Evolutionary conservation across 129 eudicot genomes (phyloP).

Genomic region (Heracleum sosnowskyi): DNA sequence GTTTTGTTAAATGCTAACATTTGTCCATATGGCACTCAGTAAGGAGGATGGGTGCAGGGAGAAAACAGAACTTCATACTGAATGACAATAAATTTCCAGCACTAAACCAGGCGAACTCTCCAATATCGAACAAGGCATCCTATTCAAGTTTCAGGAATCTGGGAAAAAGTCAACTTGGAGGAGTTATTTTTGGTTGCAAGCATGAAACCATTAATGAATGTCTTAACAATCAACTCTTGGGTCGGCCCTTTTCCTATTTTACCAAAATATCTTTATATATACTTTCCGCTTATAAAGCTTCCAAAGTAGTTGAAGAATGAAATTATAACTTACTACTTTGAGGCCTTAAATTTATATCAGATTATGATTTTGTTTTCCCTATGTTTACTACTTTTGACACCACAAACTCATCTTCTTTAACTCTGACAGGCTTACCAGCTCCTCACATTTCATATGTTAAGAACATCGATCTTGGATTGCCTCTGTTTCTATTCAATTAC

Average conservation of each 20-base stretch:
- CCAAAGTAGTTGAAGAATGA: neutral
- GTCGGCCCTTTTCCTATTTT: constrained; percentile 31
- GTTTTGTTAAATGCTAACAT: neutral
- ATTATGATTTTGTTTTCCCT: neutral
- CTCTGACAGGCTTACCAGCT: constrained; percentile 61
- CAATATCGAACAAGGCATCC: neutral
- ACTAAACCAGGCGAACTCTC: neutral
- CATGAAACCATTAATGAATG: constrained; percentile 51
- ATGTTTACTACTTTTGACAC: neutral
- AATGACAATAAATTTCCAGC: constrained; percentile 1
- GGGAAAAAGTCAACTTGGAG: constrained; percentile 53
- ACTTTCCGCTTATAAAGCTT: neutral
- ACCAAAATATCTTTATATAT: neutral
- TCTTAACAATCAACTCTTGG: constrained; percentile 62
- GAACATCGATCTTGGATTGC: constrained; percentile 76
- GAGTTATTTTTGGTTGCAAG: constrained; percentile 70
- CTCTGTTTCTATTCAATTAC: constrained; percentile 75
- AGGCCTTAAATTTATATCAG: neutral
- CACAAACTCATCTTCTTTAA: constrained; percentile 10
- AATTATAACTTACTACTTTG: neutral
- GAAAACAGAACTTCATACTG: constrained; percentile 14
- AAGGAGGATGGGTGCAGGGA: constrained; percentile 32
- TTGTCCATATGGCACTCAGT: neutral
- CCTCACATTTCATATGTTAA: constrained; percentile 47
- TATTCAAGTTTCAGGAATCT: constrained; percentile 30